Evolutionary conservation across 257 asterid genomes (phyloP), one percentile per base, ranked within the genome.

Genomic region (Linaria vulgaris): DNA sequence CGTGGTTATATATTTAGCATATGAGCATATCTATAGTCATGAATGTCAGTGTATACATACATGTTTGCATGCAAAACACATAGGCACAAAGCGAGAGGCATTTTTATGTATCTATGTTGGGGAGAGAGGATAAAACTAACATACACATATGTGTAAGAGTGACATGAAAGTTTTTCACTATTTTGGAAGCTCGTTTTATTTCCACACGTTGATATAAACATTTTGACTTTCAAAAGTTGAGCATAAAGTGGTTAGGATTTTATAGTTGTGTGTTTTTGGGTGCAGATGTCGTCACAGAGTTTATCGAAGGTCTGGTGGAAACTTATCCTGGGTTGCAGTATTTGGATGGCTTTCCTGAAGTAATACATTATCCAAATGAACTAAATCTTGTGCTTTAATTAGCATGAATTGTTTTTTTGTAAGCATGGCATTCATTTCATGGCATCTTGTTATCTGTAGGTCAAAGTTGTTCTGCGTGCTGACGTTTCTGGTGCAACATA

Each of bases 321-420:
- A 90, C 94, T 60, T 92, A 83, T 74, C 94, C 96, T 15, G 95
- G 91, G 16, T 78, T 92, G 88, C 99, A 92, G 76, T 90, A 87
- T 73, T 80, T 92, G 92, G 96, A 92, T 71, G 99, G 99, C 24
- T 92, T 92, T 59, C 99, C 99, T 21, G 83, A 84, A 68, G 99
- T 87, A 75, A 79, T 49, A 66, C 44, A 14, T 37, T 39, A 47
- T 16, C 25, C 20, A 20, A 43, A 5, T 27, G 31, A 27, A 44
- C 23, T 44, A 56, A 34, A 54, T 59, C 48, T 62, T 53, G 24
- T 63, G 57, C 20, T 57, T 54, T 15, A 37, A 24, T 17, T 23
- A 53, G 43, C 38, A 9, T 61, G 39, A 11, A 23, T 50, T 51
- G 8, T 31, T 38, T 48, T 22, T 52, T 15, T 55, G 17, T 55